Evolutionary conservation across 495 filamentous ascomycete species (phyloP).

Genomic region (Aspergillus bertholletiae): DNA sequence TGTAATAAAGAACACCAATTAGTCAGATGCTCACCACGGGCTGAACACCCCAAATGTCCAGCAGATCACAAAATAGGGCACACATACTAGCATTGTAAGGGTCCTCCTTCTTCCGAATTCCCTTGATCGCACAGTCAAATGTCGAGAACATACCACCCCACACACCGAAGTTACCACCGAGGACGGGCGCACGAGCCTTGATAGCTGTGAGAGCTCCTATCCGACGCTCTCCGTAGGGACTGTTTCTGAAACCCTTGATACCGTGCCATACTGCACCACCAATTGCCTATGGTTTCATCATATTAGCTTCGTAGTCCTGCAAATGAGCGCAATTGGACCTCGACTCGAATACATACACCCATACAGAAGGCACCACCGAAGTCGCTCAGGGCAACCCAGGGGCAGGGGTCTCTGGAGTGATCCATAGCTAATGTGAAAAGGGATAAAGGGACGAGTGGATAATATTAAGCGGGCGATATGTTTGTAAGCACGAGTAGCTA

Average conservation of each 20-base stretch:
- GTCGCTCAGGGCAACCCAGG: conserved; percentile 93
- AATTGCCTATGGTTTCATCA: conserved; percentile 44
- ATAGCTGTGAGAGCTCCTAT: conserved; percentile 96
- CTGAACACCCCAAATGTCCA: neutral
- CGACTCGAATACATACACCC: conserved; percentile 63
- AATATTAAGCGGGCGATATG: neutral
- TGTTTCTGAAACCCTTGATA: conserved; percentile 92
- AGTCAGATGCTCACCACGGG: neutral
- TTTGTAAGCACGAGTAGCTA: conserved; percentile 3
- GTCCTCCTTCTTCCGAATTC: conserved; percentile 92
- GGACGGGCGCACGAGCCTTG: conserved; percentile 91
- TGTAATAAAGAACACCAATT: conserved; percentile 15
- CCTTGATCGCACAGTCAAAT: conserved; percentile 97
- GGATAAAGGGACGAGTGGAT: conserved; percentile 5
- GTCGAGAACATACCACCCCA: conserved; percentile 96
- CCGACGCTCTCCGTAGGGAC: conserved; percentile 84
- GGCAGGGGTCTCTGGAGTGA: conserved; percentile 93
- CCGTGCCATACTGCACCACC: conserved; percentile 97
- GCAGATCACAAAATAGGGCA: neutral
- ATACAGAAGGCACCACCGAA: conserved; percentile 97
- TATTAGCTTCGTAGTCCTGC: conserved; percentile 8
- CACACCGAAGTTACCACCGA: conserved; percentile 96
- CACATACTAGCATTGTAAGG: conserved; percentile 88
- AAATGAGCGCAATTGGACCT: neutral
- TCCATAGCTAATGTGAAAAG: conserved; percentile 59